These are phyloP conservation scores for Paratinospora sagittata DNA, from an alignment of 164 flowering plant species.

Conservation along the genomic window DNA sequence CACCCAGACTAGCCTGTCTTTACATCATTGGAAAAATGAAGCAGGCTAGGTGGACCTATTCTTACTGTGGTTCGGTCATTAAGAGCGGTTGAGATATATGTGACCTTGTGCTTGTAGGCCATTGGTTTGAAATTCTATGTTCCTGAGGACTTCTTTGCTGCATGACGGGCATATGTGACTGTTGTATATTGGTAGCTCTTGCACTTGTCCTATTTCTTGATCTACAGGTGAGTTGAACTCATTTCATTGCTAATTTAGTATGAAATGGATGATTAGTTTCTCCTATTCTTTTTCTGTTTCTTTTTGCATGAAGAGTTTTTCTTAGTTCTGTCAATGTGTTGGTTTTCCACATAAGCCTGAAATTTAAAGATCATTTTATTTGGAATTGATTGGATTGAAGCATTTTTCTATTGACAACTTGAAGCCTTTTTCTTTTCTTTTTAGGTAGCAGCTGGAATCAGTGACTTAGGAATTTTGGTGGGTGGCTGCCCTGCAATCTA, in stretches of 20 bases:
- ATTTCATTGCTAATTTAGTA: not conserved
- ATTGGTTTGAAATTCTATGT: conserved; percentile 69
- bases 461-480: not conserved
- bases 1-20: not conserved
- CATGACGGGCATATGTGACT: conserved; percentile 10
- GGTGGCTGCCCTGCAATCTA: not conserved
- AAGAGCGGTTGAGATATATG: not conserved
- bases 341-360: not conserved
- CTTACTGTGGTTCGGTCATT: not conserved
- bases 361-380: not conserved
- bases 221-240: not conserved
- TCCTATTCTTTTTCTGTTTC: not conserved
- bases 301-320: not conserved
- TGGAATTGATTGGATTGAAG: not conserved
- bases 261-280: not conserved
- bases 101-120: conserved; percentile 42
- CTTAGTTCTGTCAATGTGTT: not conserved
- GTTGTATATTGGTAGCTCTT: not conserved
- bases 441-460: not conserved
- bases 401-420: not conserved
- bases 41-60: not conserved
- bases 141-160: conserved; percentile 69
- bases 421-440: no score
- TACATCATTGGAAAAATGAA: not conserved
- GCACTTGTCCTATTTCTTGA: not conserved